A percentile compares a stretch with the other conserved stretches of the same genome.
These are phyloP conservation scores for Saccharomycopsis fermentans DNA, from an alignment of 805 yeast genomes.

Conservation along the genomic window DNA sequence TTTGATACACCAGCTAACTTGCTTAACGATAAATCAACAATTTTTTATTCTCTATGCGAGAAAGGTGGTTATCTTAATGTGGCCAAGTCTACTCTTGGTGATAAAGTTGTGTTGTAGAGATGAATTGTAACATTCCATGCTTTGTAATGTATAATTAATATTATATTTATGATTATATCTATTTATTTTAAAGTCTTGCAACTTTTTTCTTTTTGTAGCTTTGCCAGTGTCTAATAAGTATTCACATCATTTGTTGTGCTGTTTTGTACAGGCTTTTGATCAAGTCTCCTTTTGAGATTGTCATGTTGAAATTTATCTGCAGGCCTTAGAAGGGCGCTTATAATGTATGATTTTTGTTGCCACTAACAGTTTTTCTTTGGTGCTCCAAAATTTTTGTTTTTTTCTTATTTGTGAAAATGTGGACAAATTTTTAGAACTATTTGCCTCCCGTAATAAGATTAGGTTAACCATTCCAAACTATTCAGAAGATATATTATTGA, in stretches of 20 bases:
- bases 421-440: slow-evolving; percentile 1
- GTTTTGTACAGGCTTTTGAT: not conserved
- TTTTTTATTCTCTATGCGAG: slow-evolving; percentile 46
- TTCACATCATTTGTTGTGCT: not conserved
- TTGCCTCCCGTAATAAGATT: not conserved
- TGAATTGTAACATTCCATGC: not conserved
- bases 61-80: slow-evolving; percentile 22
- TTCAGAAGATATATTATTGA: no score
- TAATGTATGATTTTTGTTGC: not conserved
- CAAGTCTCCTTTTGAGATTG: not conserved
- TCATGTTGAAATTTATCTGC: not conserved
- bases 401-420: not conserved
- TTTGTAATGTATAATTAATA: not conserved
- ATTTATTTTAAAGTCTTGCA: not conserved
- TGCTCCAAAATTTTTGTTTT: not conserved
- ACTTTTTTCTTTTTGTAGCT: no score
- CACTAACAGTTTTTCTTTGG: not conserved
- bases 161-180: not conserved
- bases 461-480: no score
- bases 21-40: slow-evolving; percentile 32
- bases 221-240: no score
- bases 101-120: not conserved
- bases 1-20: slow-evolving; percentile 58
- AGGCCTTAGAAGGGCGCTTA: not conserved
- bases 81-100: not conserved